phyloP scores from a whole-genome alignment of 768 basidiomycete species.

The Boletales sp. region DNA sequence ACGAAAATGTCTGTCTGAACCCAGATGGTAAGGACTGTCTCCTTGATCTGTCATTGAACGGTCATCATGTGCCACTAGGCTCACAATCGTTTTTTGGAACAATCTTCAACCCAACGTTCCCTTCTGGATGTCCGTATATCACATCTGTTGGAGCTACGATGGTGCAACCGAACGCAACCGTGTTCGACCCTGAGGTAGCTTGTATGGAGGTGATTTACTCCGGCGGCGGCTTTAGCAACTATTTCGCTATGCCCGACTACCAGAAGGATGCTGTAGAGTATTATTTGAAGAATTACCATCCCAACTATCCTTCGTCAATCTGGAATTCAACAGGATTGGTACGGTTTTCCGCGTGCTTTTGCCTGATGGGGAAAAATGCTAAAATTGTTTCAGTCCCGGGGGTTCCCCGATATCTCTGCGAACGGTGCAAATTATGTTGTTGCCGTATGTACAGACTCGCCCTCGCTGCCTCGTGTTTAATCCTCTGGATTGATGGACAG shows the following conservation, averaged over 20 bases:
- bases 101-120: slow-evolving; percentile 52
- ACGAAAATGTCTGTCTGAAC: slow-evolving; percentile 28
- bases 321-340: slow-evolving; percentile 30
- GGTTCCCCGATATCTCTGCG: slow-evolving; percentile 35
- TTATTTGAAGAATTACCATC: slow-evolving; percentile 30
- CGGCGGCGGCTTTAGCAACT: slow-evolving; percentile 33
- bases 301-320: slow-evolving; percentile 20
- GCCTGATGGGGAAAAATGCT: background rate
- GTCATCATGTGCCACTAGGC: background rate
- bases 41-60: background rate
- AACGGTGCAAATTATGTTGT: slow-evolving; percentile 34
- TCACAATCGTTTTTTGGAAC: slow-evolving; percentile 42
- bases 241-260: slow-evolving; percentile 40
- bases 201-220: slow-evolving; percentile 41
- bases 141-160: slow-evolving; percentile 48
- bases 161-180: slow-evolving; percentile 38
- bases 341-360: background rate
- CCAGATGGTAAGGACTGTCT: slow-evolving; percentile 13
- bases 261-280: slow-evolving; percentile 32
- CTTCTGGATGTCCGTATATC: slow-evolving; percentile 45
- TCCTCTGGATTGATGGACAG: slow-evolving; percentile 1
- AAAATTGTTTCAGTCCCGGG: slow-evolving; percentile 29
- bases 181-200: slow-evolving; percentile 50
- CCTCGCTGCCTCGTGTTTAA: background rate
- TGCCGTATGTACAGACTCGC: slow-evolving; percentile 11